Conservation (phyloP, 192 early-diverging fungal genomes). For the Coemansia erecta region DNA sequence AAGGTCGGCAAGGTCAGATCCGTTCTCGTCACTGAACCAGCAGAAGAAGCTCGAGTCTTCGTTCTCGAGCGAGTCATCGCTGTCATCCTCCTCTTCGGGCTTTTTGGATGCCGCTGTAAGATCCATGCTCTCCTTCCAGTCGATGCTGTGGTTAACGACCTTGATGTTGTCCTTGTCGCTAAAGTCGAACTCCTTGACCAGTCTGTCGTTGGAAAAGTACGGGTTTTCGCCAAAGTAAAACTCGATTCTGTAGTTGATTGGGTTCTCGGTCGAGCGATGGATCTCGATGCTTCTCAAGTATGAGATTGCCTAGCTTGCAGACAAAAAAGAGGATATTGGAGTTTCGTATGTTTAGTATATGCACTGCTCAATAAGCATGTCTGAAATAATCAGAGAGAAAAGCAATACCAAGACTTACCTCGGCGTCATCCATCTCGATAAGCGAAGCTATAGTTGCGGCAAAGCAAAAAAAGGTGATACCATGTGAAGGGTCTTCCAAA, state of each 20-base stretch:
- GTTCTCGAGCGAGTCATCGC: slow-evolving; percentile 45
- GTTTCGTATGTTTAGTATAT: too few relatives aligned
- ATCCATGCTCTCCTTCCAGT: slow-evolving; percentile 63
- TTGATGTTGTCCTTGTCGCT: slow-evolving; percentile 58
- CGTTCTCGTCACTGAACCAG: slow-evolving; percentile 53
- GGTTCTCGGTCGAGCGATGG: slow-evolving; percentile 44
- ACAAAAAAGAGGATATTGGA: background rate
- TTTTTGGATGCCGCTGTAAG: slow-evolving; percentile 44
- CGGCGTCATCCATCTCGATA: slow-evolving; percentile 51
- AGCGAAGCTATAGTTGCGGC: slow-evolving; percentile 33
- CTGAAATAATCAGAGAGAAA: background rate
- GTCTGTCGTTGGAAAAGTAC: slow-evolving; percentile 56
- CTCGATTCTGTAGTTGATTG: slow-evolving; percentile 56
- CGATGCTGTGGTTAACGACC: slow-evolving; percentile 52
- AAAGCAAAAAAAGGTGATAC: background rate
- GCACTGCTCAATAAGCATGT: background rate
- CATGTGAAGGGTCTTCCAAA: slow-evolving; percentile 8
- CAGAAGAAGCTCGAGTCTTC: slow-evolving; percentile 52
- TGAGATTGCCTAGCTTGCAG: slow-evolving; percentile 63
- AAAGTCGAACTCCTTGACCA: slow-evolving; percentile 62
- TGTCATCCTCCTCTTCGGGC: slow-evolving; percentile 39
- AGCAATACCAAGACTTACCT: slow-evolving; percentile 19
- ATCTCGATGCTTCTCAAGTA: slow-evolving; percentile 77
- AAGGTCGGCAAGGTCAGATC: slow-evolving; percentile 45
- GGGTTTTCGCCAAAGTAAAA: slow-evolving; percentile 59